Conservation (phyloP, 2,329 filamentous ascomycete genomes). For the Aureobasidium pullulans region DNA sequence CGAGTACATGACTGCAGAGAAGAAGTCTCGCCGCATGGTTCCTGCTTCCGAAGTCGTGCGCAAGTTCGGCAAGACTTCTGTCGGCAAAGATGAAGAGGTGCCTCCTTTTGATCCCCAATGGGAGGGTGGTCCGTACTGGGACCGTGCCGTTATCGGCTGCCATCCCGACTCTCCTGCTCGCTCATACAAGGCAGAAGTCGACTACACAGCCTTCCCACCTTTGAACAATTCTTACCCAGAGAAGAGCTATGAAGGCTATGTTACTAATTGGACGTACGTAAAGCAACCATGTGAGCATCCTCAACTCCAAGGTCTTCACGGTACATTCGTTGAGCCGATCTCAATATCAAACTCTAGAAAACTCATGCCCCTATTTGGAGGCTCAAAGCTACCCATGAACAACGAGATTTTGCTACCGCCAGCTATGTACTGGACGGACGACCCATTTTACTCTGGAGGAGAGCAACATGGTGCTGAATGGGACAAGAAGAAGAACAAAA, state of each 20-base stretch:
- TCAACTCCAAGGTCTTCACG: conserved; percentile 39
- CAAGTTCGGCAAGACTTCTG: conserved; percentile 20
- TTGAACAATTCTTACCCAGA: conserved; percentile 24
- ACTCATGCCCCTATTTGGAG: conserved; percentile 44
- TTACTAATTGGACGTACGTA: conserved; percentile 40
- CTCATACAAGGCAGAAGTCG: conserved; percentile 25
- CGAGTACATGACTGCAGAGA: conserved; percentile 30
- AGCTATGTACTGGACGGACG: conserved; percentile 42
- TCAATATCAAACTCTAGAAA: conserved; percentile 36
- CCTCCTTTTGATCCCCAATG: conserved; percentile 27
- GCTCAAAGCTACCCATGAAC: conserved; percentile 43
- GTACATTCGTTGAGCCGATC: conserved; percentile 43
- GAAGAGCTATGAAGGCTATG: conserved; percentile 37
- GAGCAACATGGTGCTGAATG: conserved; percentile 33
- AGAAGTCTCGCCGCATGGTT: conserved; percentile 23
- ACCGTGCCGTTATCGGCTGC: conserved; percentile 36
- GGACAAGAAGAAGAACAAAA: conserved; percentile 33
- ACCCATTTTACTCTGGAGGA: conserved; percentile 36
- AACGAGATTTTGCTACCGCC: conserved; percentile 47
- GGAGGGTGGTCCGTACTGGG: conserved; percentile 34
- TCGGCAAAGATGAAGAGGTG: conserved; percentile 23
- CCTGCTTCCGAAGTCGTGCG: conserved; percentile 25
- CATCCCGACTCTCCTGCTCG: conserved; percentile 31
- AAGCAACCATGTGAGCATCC: conserved; percentile 41
- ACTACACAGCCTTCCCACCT: conserved; percentile 32